Base-by-base conservation (phyloP, 441 rosid species). In the Gossypium trilobum region DNA sequence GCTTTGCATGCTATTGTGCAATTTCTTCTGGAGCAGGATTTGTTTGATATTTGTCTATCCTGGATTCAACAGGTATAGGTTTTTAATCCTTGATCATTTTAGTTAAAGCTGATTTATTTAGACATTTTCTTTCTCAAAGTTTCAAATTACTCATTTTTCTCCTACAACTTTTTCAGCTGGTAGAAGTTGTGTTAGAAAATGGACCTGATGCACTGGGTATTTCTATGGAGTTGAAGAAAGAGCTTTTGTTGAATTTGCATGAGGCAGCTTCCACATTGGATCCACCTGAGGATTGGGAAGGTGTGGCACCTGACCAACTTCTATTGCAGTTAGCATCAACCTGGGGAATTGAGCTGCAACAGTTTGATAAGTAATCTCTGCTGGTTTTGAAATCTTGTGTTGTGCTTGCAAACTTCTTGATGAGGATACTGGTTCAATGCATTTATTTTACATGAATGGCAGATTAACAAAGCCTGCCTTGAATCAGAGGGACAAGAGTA, bases 211-310 rank as follows among this genome's bases (percentile, higher is more conserved):
- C 82, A 0, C 61, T 88, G 74, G 92, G 83, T 57, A 80, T 93
- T 75, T 91, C 97, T 61, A 70, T 85, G 93, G 97, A 91, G 44
- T 70, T 90, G 86, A 96, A 90, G 91, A 90, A 86, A 71, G 97
- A 91, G 57, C 82, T 96, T 31, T 77, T 96, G 73, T 75, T 86
- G 79, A 93, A 87, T 75, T 83, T 95, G 54, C 87, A 90, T 44
- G 98, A 96, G 70, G 89, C 91, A 13, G 88, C 91, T 14, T 82
- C 91, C 0, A 71, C 90, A 25, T 81, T 87, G 77, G 98, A 87
- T 67, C 89, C 85, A 25, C 89, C 96, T 11, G 97, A 93, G 66
- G 97, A 96, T 8, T 91, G 99, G 99, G 97, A 96, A 83, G 97
- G 98, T 56, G 87, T 81, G 0, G 73, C 82, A 0, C 96, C 93